A percentile compares a stretch with the other conserved stretches of the same genome.
Conservation (phyloP, 306 rosid genomes). For the Carpinus fangiana region DNA sequence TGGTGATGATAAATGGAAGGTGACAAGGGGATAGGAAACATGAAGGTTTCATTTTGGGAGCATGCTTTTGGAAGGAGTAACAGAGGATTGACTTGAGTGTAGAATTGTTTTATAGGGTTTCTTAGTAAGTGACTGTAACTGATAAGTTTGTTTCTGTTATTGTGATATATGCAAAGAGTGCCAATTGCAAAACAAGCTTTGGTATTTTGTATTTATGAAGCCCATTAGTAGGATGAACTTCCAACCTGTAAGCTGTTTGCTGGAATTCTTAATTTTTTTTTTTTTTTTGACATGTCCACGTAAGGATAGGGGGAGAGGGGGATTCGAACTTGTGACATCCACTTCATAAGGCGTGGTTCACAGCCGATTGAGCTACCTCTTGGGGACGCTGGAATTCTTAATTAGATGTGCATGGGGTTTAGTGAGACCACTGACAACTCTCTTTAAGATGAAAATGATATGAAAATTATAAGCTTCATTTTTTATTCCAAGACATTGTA, state of each 20-base stretch:
- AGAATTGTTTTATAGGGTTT: not conserved
- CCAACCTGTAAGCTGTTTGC: not conserved
- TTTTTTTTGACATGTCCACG: too few relatives aligned
- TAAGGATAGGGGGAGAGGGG: too few relatives aligned
- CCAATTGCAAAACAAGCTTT: not conserved
- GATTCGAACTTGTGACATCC: too few relatives aligned
- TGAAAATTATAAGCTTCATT: not conserved
- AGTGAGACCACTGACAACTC: constrained; percentile 7
- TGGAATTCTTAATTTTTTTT: not conserved
- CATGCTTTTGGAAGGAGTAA: constrained; percentile 11
- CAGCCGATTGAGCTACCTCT: too few relatives aligned
- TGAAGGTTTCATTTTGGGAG: not conserved
- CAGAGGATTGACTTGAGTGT: not conserved
- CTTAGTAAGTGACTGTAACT: constrained; percentile 17
- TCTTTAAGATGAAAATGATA: not conserved
- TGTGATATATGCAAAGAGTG: not conserved
- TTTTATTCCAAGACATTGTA: not conserved
- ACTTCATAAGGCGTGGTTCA: too few relatives aligned
- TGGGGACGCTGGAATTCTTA: not conserved
- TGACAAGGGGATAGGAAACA: not conserved
- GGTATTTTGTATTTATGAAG: not conserved
- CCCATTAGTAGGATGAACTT: not conserved
- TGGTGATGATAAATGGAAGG: not conserved
- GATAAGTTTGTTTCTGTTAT: not conserved
- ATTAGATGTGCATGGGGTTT: not conserved